phyloP scores from a whole-genome alignment of 805 yeast species.

The Grigorovia yakushimaensis region DNA sequence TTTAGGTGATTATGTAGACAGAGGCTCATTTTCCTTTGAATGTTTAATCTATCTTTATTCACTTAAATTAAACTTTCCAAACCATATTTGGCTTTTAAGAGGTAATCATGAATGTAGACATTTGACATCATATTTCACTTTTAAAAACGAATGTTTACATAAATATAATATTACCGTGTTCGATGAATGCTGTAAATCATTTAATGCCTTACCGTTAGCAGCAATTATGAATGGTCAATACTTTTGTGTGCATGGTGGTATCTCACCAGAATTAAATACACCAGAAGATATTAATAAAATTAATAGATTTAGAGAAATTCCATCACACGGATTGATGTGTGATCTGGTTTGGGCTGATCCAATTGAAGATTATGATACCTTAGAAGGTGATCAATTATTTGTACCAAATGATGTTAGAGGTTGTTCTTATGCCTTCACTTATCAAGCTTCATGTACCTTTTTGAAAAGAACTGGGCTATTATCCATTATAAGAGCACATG shows the following conservation, averaged over 20 bases:
- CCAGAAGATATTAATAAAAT: constrained; percentile 59
- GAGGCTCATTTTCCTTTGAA: constrained; percentile 87
- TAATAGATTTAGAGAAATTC: constrained; percentile 84
- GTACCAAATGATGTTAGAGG: constrained; percentile 72
- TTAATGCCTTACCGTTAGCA: constrained; percentile 81
- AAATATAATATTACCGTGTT: constrained; percentile 62
- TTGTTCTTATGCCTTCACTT: constrained; percentile 85
- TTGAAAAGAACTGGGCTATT: constrained; percentile 67
- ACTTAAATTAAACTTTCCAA: constrained; percentile 66
- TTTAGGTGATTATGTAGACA: constrained; percentile 89
- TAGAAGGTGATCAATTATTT: constrained; percentile 26
- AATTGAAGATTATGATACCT: constrained; percentile 71
- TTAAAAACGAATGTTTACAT: constrained; percentile 80
- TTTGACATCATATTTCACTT: constrained; percentile 88
- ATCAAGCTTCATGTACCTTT: constrained; percentile 70
- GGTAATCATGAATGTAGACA: constrained; percentile 96
- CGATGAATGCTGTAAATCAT: constrained; percentile 64
- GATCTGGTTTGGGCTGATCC: constrained; percentile 97
- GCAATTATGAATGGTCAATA: constrained; percentile 91
- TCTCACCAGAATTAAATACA: constrained; percentile 71
- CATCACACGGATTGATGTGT: constrained; percentile 88
- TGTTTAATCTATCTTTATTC: constrained; percentile 67
- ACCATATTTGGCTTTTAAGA: constrained; percentile 68
- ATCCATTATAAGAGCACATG: constrained; percentile 90
- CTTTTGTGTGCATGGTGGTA: constrained; percentile 93